Percentiles rank a stretch among this genome's conserved stretches.
Evolutionary conservation across 2,329 filamentous ascomycete genomes (phyloP).

Genomic region (Penicillium sp.): DNA sequence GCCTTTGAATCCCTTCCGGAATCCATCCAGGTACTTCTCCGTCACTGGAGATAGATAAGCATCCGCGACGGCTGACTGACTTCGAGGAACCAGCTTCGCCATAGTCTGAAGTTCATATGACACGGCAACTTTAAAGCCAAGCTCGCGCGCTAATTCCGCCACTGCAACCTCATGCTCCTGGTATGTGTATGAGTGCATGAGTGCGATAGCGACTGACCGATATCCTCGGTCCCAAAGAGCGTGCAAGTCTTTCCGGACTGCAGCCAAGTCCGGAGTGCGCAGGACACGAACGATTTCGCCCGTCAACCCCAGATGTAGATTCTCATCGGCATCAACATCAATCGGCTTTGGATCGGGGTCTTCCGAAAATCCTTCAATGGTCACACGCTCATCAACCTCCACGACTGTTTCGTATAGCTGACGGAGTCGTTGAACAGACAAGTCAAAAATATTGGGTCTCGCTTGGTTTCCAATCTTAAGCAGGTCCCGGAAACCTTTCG

Average conservation of each 20-base stretch:
- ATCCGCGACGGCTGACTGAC: constrained; percentile 72
- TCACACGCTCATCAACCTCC: constrained; percentile 77
- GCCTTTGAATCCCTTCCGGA: constrained; percentile 65
- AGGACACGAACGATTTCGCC: constrained; percentile 68
- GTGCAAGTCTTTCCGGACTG: constrained; percentile 58
- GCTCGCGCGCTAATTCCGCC: constrained; percentile 69
- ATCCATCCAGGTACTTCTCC: constrained; percentile 62
- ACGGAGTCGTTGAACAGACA: constrained; percentile 80
- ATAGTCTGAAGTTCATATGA: constrained; percentile 79
- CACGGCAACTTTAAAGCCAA: constrained; percentile 75
- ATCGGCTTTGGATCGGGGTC: constrained; percentile 60
- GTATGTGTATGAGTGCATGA: constrained; percentile 88
- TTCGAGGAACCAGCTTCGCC: constrained; percentile 74
- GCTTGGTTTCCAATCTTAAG: constrained; percentile 83
- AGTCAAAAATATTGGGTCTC: constrained; percentile 81
- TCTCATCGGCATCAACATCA: constrained; percentile 56
- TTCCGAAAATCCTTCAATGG: background rate
- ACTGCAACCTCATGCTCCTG: constrained; percentile 77
- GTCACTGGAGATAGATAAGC: constrained; percentile 76
- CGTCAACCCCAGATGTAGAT: constrained; percentile 55
- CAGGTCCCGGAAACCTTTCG: constrained; percentile 79
- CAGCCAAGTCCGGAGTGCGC: constrained; percentile 55
- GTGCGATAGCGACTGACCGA: constrained; percentile 75
- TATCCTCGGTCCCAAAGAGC: constrained; percentile 67
- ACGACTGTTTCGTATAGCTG: constrained; percentile 77